phyloP scores from a whole-genome alignment of 1,284 basidiomycete genomes.

The Leucoagaricus sp. region DNA sequence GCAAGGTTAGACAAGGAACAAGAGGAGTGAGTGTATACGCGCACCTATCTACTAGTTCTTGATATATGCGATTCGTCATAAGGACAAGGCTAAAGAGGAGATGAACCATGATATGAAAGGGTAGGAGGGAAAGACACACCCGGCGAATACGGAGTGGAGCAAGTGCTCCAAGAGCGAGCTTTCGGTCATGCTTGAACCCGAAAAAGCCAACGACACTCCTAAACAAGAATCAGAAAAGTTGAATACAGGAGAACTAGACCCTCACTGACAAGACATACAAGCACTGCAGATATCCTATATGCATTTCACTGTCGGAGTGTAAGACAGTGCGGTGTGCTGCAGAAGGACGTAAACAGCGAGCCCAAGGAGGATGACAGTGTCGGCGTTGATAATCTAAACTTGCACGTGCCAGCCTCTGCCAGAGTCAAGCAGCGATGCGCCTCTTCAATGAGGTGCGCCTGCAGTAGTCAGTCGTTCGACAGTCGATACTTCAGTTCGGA shows the following conservation, averaged over 20 bases:
- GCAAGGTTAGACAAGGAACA: too few relatives aligned
- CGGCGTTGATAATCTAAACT: slow-evolving; percentile 63
- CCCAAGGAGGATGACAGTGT: slow-evolving; percentile 67
- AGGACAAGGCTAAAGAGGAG: slow-evolving; percentile 57
- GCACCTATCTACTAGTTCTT: slow-evolving; percentile 60
- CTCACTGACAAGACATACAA: slow-evolving; percentile 47
- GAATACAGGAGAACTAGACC: slow-evolving; percentile 4
- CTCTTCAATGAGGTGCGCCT: slow-evolving; percentile 56
- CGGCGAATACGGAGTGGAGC: slow-evolving; percentile 71
- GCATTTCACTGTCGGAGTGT: slow-evolving; percentile 57
- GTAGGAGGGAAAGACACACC: slow-evolving; percentile 41
- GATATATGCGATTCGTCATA: slow-evolving; percentile 77
- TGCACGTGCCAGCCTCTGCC: slow-evolving; percentile 63
- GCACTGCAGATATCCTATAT: slow-evolving; percentile 79
- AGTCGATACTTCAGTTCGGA: too few relatives aligned
- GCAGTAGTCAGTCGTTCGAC: too few relatives aligned
- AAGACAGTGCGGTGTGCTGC: neutral
- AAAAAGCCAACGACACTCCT: neutral
- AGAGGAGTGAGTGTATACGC: too few relatives aligned
- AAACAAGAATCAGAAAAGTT: neutral
- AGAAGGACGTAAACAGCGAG: slow-evolving; percentile 40
- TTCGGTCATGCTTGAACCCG: neutral
- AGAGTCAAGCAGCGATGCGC: slow-evolving; percentile 54
- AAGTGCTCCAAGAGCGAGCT: neutral
- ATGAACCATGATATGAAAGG: too few relatives aligned